Evolutionary conservation across 1,284 basidiomycete species (phyloP).

Genomic region (Apiotrichum laibachii): DNA sequence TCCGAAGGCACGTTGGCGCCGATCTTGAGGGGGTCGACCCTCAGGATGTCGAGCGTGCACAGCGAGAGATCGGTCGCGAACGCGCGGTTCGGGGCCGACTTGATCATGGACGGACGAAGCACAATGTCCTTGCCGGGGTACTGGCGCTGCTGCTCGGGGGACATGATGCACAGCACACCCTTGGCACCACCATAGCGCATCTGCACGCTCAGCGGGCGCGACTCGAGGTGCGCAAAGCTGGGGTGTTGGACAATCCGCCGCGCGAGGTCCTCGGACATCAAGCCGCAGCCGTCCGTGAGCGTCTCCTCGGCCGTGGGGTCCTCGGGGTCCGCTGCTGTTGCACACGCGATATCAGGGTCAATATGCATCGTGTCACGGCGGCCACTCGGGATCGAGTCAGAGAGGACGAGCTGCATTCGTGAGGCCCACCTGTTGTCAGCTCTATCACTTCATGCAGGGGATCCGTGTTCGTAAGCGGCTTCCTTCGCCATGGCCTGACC

Average conservation of each 20-base stretch:
- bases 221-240: conserved; percentile 10
- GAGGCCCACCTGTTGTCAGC: conserved; percentile 29
- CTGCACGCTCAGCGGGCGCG: conserved; percentile 31
- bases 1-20: conserved; percentile 30
- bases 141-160: conserved; percentile 16
- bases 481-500: conserved; percentile 43
- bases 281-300: conserved; percentile 43
- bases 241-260: conserved; percentile 22
- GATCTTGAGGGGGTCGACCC: conserved; percentile 27
- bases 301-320: conserved; percentile 5
- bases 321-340: conserved; percentile 20
- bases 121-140: conserved; percentile 32
- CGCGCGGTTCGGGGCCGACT: conserved; percentile 22
- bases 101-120: conserved; percentile 42
- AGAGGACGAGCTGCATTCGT: conserved; percentile 35
- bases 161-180: conserved; percentile 41
- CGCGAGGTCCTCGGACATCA: conserved; percentile 39
- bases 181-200: conserved; percentile 42
- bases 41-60: conserved; percentile 32
- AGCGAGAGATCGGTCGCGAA: conserved; percentile 29
- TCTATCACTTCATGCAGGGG: no score
- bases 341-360: conserved; percentile 31
- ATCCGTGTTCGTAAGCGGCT: no score
- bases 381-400: conserved; percentile 34
- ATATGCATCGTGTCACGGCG: conserved; percentile 11